These are phyloP conservation scores for Withania somnifera DNA, from an alignment of 305 asterid genomes.

Conservation along the genomic window DNA sequence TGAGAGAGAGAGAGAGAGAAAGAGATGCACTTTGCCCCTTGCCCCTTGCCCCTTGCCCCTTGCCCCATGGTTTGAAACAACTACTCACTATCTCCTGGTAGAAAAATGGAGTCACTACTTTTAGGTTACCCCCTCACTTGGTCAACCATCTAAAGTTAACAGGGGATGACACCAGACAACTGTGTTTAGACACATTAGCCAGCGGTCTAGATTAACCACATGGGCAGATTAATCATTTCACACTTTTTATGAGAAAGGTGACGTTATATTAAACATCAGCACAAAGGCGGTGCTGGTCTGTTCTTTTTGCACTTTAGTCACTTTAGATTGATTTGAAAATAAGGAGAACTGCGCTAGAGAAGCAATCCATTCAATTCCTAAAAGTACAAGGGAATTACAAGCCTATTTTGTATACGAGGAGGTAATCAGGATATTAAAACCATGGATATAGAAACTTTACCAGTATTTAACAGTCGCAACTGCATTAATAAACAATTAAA, in stretches of 20 bases:
- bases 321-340: neutral
- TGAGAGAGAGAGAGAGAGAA: neutral
- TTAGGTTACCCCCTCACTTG: neutral
- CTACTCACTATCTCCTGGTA: neutral
- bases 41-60: neutral
- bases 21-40: neutral
- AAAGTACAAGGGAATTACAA: neutral
- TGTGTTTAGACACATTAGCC: neutral
- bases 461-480: neutral
- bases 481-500: neutral
- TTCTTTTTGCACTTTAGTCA: neutral
- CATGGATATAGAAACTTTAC: neutral
- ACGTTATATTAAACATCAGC: neutral
- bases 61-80: neutral
- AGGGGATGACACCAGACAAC: neutral
- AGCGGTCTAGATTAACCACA: neutral
- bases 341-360: neutral
- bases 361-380: neutral
- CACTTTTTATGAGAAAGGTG: neutral
- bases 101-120: neutral
- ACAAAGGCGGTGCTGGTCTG: neutral
- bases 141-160: neutral
- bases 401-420: neutral
- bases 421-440: neutral
- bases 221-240: neutral